phyloP scores from a whole-genome alignment of 75 land plant species.

The Pinus taeda region DNA sequence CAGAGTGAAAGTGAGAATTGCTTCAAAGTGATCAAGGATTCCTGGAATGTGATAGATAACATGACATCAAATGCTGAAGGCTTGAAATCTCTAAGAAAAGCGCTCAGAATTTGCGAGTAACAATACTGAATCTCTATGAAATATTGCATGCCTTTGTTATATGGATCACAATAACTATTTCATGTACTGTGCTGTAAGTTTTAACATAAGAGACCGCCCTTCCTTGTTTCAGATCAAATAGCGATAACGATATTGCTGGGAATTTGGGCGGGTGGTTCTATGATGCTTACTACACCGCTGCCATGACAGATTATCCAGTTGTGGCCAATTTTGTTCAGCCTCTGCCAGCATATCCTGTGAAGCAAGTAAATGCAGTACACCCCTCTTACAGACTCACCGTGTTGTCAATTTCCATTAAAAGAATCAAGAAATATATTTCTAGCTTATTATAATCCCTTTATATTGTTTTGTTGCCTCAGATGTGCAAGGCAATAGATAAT shows the following conservation, averaged over 20 bases:
- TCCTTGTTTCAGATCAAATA: background rate
- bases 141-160: background rate
- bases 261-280: constrained; percentile 7
- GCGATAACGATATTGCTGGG: background rate
- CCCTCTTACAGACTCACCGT: too few relatives aligned
- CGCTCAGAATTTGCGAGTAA: constrained; percentile 31
- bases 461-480: constrained; percentile 13
- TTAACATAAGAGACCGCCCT: background rate
- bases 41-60: constrained; percentile 22
- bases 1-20: constrained; percentile 12
- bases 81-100: constrained; percentile 17
- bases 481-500: constrained; percentile 31
- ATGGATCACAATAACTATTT: background rate
- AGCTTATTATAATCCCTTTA: too few relatives aligned
- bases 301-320: constrained; percentile 40
- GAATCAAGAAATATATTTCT: too few relatives aligned
- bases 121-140: background rate
- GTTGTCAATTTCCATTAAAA: too few relatives aligned
- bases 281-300: constrained; percentile 28
- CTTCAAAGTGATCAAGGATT: constrained; percentile 17
- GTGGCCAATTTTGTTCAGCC: constrained; percentile 25
- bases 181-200: background rate
- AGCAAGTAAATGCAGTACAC: constrained; percentile 6
- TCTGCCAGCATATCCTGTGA: constrained; percentile 37
- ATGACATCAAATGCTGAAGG: constrained; percentile 12